Conservation (phyloP, 148 eudicot species). For the Cornus controversa region DNA sequence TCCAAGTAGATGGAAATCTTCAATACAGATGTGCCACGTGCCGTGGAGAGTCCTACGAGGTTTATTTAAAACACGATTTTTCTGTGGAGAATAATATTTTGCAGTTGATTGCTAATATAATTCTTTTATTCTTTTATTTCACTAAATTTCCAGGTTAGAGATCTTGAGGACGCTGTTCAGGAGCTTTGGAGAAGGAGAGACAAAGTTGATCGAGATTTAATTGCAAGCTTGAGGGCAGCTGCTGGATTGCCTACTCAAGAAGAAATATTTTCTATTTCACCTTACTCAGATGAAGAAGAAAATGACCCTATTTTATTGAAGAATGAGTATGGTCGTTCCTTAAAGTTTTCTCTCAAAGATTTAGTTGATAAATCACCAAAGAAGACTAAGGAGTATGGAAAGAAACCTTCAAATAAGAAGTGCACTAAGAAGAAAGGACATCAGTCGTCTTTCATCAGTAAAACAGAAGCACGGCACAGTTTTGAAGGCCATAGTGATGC, state of each 20-base stretch:
- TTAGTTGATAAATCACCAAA: conserved; percentile 70
- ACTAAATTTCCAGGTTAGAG: conserved; percentile 53
- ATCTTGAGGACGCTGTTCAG: conserved; percentile 91
- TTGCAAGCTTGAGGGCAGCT: conserved; percentile 82
- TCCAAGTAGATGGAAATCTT: conserved; percentile 89
- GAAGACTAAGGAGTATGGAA: conserved; percentile 63
- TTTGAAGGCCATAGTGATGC: conserved; percentile 43
- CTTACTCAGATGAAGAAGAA: conserved; percentile 96
- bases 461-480: conserved; percentile 27
- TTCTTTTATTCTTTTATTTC: neutral
- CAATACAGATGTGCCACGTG: conserved; percentile 91
- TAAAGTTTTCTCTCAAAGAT: conserved; percentile 70
- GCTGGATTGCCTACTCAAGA: conserved; percentile 95
- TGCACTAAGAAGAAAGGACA: conserved; percentile 55
- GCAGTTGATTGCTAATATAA: neutral
- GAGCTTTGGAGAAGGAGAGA: conserved; percentile 95
- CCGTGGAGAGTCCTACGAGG: conserved; percentile 96
- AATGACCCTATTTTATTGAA: conserved; percentile 43
- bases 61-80: conserved; percentile 17
- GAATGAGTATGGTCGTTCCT: conserved; percentile 61
- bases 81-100: neutral
- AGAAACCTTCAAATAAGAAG: conserved; percentile 63
- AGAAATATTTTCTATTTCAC: conserved; percentile 84
- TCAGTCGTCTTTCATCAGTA: conserved; percentile 29
- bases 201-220: conserved; percentile 72